Evolutionary conservation across 345 rosid species (phyloP).

Genomic region (Euphorbia pulcherrima): DNA sequence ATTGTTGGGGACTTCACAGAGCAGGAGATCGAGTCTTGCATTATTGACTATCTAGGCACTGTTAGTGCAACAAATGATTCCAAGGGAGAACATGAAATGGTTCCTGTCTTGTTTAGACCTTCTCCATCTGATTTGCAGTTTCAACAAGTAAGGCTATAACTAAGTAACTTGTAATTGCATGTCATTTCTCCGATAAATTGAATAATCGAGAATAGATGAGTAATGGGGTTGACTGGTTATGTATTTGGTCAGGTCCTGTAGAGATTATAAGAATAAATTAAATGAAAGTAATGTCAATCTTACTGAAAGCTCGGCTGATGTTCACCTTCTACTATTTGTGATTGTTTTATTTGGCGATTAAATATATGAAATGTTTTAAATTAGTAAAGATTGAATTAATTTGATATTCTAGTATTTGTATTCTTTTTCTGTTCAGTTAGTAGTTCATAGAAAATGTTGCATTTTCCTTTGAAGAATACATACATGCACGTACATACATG

Average conservation of each 20-base stretch:
- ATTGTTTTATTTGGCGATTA: not conserved
- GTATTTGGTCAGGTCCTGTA: not conserved
- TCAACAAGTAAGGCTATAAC: slow-evolving; percentile 64
- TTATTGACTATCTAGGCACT: slow-evolving; percentile 91
- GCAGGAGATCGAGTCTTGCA: slow-evolving; percentile 78
- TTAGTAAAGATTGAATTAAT: not conserved
- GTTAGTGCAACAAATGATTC: slow-evolving; percentile 57
- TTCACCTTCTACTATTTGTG: not conserved
- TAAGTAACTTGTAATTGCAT: slow-evolving; percentile 13
- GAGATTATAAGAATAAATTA: not conserved
- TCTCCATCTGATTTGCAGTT: slow-evolving; percentile 66
- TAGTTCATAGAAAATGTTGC: not conserved
- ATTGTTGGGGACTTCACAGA: slow-evolving; percentile 91
- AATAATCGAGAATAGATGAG: not conserved
- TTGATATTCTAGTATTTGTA: not conserved
- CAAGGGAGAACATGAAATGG: slow-evolving; percentile 31
- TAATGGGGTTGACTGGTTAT: not conserved
- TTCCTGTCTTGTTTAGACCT: slow-evolving; percentile 64
- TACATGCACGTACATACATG: too few relatives aligned
- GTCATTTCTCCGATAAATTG: not conserved
- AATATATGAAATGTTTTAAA: not conserved
- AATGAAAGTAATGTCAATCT: not conserved
- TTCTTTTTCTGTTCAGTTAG: not conserved
- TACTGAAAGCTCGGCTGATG: not conserved
- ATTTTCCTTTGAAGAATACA: not conserved